Base-by-base conservation (phyloP, 176 grass and related monocot species). In the Panicum miliaceum region DNA sequence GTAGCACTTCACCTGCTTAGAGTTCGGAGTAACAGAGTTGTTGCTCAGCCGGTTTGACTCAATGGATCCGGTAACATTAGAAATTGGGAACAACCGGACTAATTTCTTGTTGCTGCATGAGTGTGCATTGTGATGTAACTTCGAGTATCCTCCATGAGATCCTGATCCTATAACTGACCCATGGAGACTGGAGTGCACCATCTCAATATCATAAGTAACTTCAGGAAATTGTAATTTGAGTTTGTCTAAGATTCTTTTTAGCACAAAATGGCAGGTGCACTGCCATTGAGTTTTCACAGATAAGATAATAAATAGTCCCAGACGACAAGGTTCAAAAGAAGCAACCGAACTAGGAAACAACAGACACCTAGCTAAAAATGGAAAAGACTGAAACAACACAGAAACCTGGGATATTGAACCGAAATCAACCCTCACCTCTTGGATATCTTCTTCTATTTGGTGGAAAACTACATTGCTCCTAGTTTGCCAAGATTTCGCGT, bases 351-450 rank as follows among this genome's bases (percentile, higher is more conserved):
- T 73, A 26, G 48, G 27, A 73, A 73, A 52, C 70, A 51, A 19
- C 46, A 35, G 18, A 73, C 14, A 0, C 15, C 25, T 20, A 73
- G 3, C 43, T 20, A 19, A 34, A 73, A 73, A 46, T 34, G 71
- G 8, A 29, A 73, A 52, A 20, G 45, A 26, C 46, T 9, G 26
- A 73, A 73, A 35, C 32, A 50, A 18, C 15, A 0, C 16, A 34
- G 71, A 52, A 73, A 73, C 27, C 51, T 32, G 71, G 20, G 45
- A 20, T 51, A 52, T 73, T 51, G 15, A 73, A 73, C 70, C 20
- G 70, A 51, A 73, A 73, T 25, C 15, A 73, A 51, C 8, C 15
- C 47, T 25, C 42, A 14, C 10, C 42, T 29, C 12, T 63, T 63
- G 60, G 26, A 6, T 63, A 29, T 23, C 43, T 45, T 27, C 13